Conservation (phyloP, 148 eudicot species). For the Tetragonia tetragonoides region DNA sequence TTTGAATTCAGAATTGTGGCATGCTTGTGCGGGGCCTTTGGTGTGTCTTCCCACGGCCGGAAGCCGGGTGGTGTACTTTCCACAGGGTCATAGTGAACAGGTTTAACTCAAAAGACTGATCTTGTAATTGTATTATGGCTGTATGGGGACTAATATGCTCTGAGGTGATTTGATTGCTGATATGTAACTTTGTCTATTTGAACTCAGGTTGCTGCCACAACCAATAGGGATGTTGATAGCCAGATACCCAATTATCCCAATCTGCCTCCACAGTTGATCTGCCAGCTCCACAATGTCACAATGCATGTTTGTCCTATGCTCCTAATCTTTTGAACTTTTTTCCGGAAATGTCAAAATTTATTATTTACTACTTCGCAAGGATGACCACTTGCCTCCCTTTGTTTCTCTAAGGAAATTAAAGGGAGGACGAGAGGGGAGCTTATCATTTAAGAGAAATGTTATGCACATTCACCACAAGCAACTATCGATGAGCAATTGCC, state of each 20-base stretch:
- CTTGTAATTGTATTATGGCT: slow-evolving; percentile 2
- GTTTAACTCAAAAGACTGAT: slow-evolving; percentile 29
- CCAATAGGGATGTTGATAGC: slow-evolving; percentile 79
- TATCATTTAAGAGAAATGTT: neutral
- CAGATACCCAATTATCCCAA: slow-evolving; percentile 92
- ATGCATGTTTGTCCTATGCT: slow-evolving; percentile 79
- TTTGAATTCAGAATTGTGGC: slow-evolving; percentile 93
- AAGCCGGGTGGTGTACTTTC: slow-evolving; percentile 89
- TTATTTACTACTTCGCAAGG: neutral
- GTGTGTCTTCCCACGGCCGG: slow-evolving; percentile 77
- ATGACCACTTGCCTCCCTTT: neutral
- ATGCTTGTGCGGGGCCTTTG: slow-evolving; percentile 95
- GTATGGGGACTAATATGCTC: neutral
- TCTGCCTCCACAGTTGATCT: slow-evolving; percentile 81
- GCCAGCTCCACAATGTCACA: slow-evolving; percentile 95
- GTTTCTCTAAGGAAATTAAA: neutral
- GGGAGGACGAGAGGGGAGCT: neutral
- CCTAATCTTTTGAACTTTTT: slow-evolving; percentile 20
- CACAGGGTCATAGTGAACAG: slow-evolving; percentile 99
- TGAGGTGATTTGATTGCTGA: slow-evolving; percentile 6
- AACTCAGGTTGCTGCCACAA: slow-evolving; percentile 88
- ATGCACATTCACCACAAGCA: too few relatives aligned
- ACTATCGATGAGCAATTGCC: too few relatives aligned
- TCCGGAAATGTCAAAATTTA: neutral
- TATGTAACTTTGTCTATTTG: slow-evolving; percentile 19